phyloP scores from a whole-genome alignment of 495 filamentous ascomycete species.

The Talaromyces trachyspermus region DNA sequence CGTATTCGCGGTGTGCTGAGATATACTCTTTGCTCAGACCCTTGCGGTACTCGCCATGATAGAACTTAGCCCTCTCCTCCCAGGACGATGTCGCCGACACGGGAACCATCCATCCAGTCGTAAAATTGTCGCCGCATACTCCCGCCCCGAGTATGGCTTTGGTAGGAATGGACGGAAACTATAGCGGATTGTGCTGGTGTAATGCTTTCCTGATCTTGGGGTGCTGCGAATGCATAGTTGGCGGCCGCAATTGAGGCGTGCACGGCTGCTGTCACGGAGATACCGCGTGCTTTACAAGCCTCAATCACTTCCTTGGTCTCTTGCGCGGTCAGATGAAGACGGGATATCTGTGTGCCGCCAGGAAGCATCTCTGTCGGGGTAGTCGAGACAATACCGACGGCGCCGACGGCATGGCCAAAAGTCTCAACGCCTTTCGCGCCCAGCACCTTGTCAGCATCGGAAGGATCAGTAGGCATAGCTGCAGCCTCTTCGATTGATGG shows the following conservation, averaged over 20 bases:
- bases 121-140: slow-evolving; percentile 20
- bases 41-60: slow-evolving; percentile 19
- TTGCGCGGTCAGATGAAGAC: slow-evolving; percentile 7
- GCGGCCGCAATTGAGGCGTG: slow-evolving; percentile 20
- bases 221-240: slow-evolving; percentile 16
- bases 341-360: slow-evolving; percentile 11
- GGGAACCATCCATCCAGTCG: slow-evolving; percentile 17
- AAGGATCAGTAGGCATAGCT: slow-evolving; percentile 8
- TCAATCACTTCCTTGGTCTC: slow-evolving; percentile 12
- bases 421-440: slow-evolving; percentile 10
- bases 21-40: slow-evolving; percentile 18
- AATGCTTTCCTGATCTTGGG: slow-evolving; percentile 16
- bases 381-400: slow-evolving; percentile 14
- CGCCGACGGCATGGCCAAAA: slow-evolving; percentile 10
- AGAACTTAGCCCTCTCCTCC: slow-evolving; percentile 21
- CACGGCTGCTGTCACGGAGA: slow-evolving; percentile 18
- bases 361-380: slow-evolving; percentile 12
- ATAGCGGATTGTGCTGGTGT: slow-evolving; percentile 26
- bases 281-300: slow-evolving; percentile 13
- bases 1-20: slow-evolving; percentile 21
- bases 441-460: slow-evolving; percentile 8
- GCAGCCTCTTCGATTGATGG: slow-evolving; percentile 24
- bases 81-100: slow-evolving; percentile 14
- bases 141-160: slow-evolving; percentile 17
- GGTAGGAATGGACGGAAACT: slow-evolving; percentile 21